A percentile compares a stretch with the other conserved stretches of the same genome.
Evolutionary conservation across 345 rosid species (phyloP).

Genomic region (Hibiscus syriacus): DNA sequence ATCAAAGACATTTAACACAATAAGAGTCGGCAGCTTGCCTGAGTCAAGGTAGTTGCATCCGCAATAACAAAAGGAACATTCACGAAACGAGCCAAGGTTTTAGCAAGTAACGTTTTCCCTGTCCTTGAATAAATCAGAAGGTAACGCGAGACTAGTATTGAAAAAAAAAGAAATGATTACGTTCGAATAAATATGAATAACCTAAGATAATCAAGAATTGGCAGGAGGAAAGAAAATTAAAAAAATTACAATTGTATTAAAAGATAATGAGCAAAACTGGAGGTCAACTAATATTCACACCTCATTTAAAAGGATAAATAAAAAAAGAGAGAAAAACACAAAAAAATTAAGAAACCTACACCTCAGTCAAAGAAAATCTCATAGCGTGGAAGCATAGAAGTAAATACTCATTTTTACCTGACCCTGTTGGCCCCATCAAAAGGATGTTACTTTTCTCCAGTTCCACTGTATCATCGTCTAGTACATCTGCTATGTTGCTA

Average conservation of each 20-base stretch:
- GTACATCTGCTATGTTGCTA: conserved; percentile 30
- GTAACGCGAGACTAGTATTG: conserved; percentile 26
- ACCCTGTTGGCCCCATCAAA: conserved; percentile 97
- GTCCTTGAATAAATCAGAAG: conserved; percentile 49
- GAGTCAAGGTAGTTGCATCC: conserved; percentile 93
- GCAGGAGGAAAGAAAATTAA: background rate
- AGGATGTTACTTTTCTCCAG: conserved; percentile 99
- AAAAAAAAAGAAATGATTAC: background rate
- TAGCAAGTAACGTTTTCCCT: conserved; percentile 98
- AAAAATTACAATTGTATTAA: background rate
- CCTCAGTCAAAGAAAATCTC: background rate
- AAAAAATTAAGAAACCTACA: background rate
- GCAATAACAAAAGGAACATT: conserved; percentile 95
- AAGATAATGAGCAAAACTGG: background rate
- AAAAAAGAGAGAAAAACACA: background rate
- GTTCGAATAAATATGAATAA: background rate
- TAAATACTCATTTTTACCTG: conserved; percentile 40
- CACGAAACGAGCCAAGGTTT: conserved; percentile 90
- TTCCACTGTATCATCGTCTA: conserved; percentile 79
- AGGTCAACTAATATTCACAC: background rate
- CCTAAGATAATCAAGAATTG: background rate
- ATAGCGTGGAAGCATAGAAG: background rate
- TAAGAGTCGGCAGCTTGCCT: conserved; percentile 46
- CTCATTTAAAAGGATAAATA: background rate
- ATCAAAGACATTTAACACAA: background rate